Evolutionary conservation across 2,329 filamentous ascomycete species (phyloP).

Genomic region (Microthyrium microscopicum): DNA sequence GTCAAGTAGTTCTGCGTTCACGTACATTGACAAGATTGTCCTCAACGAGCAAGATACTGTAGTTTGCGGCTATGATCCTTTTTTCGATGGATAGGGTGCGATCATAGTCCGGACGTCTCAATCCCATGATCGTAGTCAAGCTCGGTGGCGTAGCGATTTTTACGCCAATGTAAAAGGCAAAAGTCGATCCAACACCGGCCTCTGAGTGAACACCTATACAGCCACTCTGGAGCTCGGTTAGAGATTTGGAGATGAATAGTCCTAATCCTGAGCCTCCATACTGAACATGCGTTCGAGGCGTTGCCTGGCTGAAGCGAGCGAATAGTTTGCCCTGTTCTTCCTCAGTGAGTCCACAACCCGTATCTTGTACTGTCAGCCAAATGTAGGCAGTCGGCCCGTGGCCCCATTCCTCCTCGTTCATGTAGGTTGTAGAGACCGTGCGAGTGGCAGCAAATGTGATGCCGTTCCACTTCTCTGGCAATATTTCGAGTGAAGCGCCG

Average conservation of each 20-base stretch:
- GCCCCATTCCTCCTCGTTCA: constrained; percentile 1
- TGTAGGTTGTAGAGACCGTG: not conserved
- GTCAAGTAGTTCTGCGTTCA: not conserved
- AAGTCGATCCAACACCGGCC: constrained; percentile 43
- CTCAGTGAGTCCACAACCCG: constrained; percentile 44
- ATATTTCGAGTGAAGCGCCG: not conserved
- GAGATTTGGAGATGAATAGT: constrained; percentile 49
- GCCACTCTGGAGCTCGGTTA: constrained; percentile 55
- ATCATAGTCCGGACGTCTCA: not conserved
- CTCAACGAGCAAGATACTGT: constrained; percentile 6
- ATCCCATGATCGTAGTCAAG: too few relatives aligned
- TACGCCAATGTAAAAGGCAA: constrained; percentile 47
- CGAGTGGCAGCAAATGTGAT: constrained; percentile 3
- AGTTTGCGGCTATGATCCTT: not conserved
- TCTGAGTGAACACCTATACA: constrained; percentile 47
- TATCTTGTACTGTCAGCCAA: constrained; percentile 47
- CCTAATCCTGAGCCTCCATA: constrained; percentile 21
- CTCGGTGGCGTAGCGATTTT: not conserved
- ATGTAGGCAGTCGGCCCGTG: constrained; percentile 27
- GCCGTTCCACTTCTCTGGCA: not conserved
- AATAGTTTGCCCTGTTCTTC: constrained; percentile 42
- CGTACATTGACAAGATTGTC: constrained; percentile 8
- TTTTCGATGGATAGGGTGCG: too few relatives aligned
- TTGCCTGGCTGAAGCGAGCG: constrained; percentile 52
- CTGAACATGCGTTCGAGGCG: constrained; percentile 39